Percentiles rank a stretch among this genome's conserved stretches.
Evolutionary conservation across 306 rosid species (phyloP).

Genomic region (Lagenaria siceraria): DNA sequence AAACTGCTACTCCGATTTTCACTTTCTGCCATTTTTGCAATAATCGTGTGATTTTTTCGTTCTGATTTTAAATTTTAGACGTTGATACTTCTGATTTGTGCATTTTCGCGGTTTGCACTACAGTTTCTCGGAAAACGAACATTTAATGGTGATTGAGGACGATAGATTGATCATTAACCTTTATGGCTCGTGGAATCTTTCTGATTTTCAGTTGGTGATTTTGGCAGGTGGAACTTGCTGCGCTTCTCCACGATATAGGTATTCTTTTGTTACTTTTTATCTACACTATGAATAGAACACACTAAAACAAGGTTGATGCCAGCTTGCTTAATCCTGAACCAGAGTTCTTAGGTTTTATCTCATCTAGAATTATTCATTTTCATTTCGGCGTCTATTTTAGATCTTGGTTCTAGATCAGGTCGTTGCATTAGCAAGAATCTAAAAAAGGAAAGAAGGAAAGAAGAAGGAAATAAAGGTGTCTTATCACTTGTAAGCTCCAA

Average conservation of each 20-base stretch:
- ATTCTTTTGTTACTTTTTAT: neutral
- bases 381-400: neutral
- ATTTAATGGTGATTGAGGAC: neutral
- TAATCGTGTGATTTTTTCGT: neutral
- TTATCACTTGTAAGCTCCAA: no score
- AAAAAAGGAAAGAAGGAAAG: neutral
- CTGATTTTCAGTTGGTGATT: neutral
- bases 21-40: neutral
- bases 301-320: neutral
- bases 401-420: neutral
- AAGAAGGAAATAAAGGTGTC: neutral
- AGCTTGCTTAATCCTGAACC: neutral
- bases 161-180: neutral
- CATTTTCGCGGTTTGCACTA: neutral
- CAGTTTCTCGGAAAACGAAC: neutral
- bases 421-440: neutral
- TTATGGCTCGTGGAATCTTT: neutral
- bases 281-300: neutral
- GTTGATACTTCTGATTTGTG: neutral
- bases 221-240: slow-evolving; percentile 79
- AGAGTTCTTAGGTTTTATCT: neutral
- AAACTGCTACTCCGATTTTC: neutral
- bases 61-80: no score
- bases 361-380: neutral
- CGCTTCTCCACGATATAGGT: slow-evolving; percentile 86